phyloP scores from a whole-genome alignment of 192 early-diverging fungal genomes.

The Paraglomus occultum region DNA sequence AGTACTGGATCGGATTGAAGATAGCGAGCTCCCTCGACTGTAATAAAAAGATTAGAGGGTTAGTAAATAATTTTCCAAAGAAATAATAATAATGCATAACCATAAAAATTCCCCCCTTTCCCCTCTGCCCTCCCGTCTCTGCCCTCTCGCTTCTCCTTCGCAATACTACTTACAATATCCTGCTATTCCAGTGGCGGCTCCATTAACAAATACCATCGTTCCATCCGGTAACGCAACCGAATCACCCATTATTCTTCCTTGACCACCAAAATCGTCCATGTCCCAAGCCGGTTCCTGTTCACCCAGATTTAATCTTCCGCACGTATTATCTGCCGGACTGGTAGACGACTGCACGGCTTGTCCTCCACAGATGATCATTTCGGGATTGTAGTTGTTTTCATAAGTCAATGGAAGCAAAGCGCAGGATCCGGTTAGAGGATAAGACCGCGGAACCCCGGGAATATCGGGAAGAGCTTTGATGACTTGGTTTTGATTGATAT shows the following conservation, averaged over 20 bases:
- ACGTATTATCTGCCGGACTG: conserved; percentile 41
- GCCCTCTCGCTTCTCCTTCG: neutral
- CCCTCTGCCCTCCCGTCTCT: conserved; percentile 17
- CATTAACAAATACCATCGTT: conserved; percentile 58
- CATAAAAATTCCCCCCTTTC: no score
- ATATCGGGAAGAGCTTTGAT: conserved; percentile 45
- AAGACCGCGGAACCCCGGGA: conserved; percentile 47
- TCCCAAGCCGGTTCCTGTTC: conserved; percentile 40
- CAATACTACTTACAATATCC: conserved; percentile 41
- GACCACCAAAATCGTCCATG: conserved; percentile 43
- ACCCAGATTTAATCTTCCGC: conserved; percentile 41
- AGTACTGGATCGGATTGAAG: conserved; percentile 37
- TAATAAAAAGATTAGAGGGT: no score
- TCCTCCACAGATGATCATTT: conserved; percentile 64
- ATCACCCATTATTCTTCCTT: conserved; percentile 52
- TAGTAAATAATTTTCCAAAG: no score
- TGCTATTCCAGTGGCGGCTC: conserved; percentile 51
- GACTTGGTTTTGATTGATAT: conserved; percentile 39
- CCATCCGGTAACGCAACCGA: conserved; percentile 49
- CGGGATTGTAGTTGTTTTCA: conserved; percentile 52
- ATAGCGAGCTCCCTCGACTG: no score
- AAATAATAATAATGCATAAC: no score
- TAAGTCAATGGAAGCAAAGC: conserved; percentile 55
- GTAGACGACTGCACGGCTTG: conserved; percentile 30
- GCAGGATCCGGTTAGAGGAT: conserved; percentile 55